Evolutionary conservation across 306 rosid genomes (phyloP).

Genomic region (Vicia sativa): DNA sequence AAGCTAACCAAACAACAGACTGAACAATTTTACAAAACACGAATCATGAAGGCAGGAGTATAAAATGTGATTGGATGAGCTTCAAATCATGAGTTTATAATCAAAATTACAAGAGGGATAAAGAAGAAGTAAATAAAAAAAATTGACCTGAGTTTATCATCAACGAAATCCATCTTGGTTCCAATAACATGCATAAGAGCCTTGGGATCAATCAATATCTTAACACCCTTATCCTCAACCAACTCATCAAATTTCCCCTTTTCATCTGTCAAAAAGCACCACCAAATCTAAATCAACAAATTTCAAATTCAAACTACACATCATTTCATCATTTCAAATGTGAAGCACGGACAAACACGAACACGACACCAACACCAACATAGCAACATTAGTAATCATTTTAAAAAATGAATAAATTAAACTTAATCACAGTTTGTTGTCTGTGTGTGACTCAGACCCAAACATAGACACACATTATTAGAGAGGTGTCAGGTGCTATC

Average conservation of each 20-base stretch:
- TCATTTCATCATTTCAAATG: neutral
- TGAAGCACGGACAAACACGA: no score
- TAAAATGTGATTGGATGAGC: no score
- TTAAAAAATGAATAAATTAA: no score
- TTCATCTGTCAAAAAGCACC: constrained; percentile 65
- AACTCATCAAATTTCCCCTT: constrained; percentile 91
- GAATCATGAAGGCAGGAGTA: neutral
- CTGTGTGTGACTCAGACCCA: no score
- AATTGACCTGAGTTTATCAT: constrained; percentile 85
- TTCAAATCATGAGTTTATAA: neutral
- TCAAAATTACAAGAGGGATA: neutral
- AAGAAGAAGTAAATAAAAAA: constrained; percentile 1
- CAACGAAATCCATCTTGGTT: constrained; percentile 95
- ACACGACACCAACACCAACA: no score
- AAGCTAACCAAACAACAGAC: neutral
- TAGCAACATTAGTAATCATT: no score
- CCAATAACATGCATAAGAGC: constrained; percentile 99
- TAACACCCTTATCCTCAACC: constrained; percentile 91
- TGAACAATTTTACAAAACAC: neutral
- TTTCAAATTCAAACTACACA: neutral
- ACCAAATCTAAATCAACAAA: constrained; percentile 14
- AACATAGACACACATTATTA: no score
- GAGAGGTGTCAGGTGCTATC: no score
- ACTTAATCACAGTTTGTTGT: no score
- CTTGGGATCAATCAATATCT: constrained; percentile 88